Evolutionary conservation across 805 yeast species (phyloP).

Genomic region (Pichia thaimueangensis): DNA sequence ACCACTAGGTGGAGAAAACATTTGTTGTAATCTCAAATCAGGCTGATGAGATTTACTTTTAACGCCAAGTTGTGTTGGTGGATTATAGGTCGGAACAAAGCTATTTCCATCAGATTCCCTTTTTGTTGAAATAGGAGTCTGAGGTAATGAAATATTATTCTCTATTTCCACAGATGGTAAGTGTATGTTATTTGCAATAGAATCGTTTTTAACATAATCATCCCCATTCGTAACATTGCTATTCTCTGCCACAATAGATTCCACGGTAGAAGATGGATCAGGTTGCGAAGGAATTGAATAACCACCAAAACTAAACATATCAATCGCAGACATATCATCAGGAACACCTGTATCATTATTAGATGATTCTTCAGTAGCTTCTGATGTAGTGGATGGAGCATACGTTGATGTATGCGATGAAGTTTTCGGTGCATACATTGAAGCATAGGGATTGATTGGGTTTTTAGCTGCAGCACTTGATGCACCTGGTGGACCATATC

Average conservation of each 20-base stretch:
- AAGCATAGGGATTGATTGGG: constrained; percentile 8
- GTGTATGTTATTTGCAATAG: too few species aligned
- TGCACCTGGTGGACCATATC: constrained; percentile 9
- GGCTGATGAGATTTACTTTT: background rate
- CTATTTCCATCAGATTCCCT: background rate
- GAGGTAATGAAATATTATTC: background rate
- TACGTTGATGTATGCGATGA: background rate
- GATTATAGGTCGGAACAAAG: constrained; percentile 2
- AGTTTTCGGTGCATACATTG: constrained; percentile 9
- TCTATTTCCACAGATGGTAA: background rate
- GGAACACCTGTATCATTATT: constrained; percentile 12
- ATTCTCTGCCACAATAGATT: background rate
- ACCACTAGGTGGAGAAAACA: constrained; percentile 25
- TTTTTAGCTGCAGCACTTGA: background rate
- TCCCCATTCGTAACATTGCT: background rate
- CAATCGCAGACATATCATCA: constrained; percentile 16
- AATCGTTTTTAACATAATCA: background rate
- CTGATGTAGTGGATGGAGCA: constrained; percentile 2
- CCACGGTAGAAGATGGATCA: background rate
- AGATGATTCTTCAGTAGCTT: background rate
- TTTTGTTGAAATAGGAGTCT: background rate
- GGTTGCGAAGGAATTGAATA: constrained; percentile 22
- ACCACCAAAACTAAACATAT: constrained; percentile 30
- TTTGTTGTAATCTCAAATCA: constrained; percentile 16
- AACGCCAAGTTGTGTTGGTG: constrained; percentile 4